A percentile compares a stretch with the other conserved stretches of the same genome.
Conservation (phyloP, 2,329 filamentous ascomycete species). For the Gnomoniopsis sp. region DNA sequence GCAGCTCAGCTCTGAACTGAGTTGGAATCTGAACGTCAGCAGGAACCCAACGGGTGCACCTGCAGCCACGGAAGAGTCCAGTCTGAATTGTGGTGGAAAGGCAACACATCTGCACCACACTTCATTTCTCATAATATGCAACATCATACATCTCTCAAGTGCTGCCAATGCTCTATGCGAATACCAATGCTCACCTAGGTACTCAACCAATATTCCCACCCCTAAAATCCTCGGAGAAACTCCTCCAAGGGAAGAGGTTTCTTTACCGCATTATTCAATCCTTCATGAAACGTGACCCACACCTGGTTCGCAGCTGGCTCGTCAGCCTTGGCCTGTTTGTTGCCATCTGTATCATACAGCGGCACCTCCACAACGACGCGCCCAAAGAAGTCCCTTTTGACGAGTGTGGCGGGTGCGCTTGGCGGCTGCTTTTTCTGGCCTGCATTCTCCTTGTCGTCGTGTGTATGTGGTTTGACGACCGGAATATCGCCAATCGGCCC, state of each 20-base stretch:
- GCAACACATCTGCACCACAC: too few relatives aligned
- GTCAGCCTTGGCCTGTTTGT: slow-evolving; percentile 26
- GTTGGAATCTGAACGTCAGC: too few relatives aligned
- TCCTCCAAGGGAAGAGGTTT: slow-evolving; percentile 82
- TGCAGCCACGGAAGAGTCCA: too few relatives aligned
- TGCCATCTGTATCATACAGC: slow-evolving; percentile 39
- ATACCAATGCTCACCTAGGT: not conserved
- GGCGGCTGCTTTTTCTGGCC: slow-evolving; percentile 26
- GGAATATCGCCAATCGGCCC: slow-evolving; percentile 27
- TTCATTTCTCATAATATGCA: too few relatives aligned
- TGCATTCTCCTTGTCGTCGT: slow-evolving; percentile 38
- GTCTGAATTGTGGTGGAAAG: too few relatives aligned
- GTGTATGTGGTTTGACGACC: not conserved
- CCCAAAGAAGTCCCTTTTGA: slow-evolving; percentile 28
- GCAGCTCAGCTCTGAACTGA: too few relatives aligned
- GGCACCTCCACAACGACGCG: slow-evolving; percentile 53
- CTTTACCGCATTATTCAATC: slow-evolving; percentile 85
- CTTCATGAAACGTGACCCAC: slow-evolving; percentile 89
- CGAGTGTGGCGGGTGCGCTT: not conserved
- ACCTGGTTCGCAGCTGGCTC: slow-evolving; percentile 56
- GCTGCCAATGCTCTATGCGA: not conserved
- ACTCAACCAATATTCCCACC: too few relatives aligned
- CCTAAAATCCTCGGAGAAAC: slow-evolving; percentile 64
- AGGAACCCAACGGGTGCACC: too few relatives aligned
- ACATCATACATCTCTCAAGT: too few relatives aligned